These are phyloP conservation scores for Buddleja alternifolia DNA, from an alignment of 257 asterid genomes.

Conservation along the genomic window DNA sequence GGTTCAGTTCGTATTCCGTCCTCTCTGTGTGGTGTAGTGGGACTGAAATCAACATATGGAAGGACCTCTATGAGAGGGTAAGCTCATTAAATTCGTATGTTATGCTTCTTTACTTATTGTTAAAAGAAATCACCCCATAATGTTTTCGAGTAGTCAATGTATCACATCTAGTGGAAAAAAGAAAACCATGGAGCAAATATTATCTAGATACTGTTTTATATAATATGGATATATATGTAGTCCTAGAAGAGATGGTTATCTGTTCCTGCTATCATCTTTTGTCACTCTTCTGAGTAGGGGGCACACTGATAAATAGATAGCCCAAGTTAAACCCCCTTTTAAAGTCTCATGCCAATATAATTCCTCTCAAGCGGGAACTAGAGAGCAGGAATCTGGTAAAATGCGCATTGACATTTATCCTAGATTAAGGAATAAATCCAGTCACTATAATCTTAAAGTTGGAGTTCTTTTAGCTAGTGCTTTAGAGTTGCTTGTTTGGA, in stretches of 20 bases:
- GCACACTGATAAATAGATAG: background rate
- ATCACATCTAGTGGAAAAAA: conserved; percentile 11
- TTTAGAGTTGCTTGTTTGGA: background rate
- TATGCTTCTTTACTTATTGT: conserved; percentile 25
- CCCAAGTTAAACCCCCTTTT: conserved; percentile 2
- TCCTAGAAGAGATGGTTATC: conserved; percentile 19
- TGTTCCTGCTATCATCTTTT: background rate
- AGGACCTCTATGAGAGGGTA: conserved; percentile 90
- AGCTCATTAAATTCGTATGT: conserved; percentile 30
- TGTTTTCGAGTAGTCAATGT: background rate
- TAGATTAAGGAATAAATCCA: conserved; percentile 1
- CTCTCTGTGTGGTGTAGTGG: conserved; percentile 95
- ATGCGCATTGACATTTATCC: background rate
- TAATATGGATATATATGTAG: background rate
- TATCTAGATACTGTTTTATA: background rate
- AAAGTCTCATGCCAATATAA: conserved; percentile 13
- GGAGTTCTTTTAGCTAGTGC: conserved; percentile 4
- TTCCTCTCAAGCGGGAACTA: background rate
- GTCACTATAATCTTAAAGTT: background rate
- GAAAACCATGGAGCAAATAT: conserved; percentile 7
- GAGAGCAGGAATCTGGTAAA: conserved; percentile 9
- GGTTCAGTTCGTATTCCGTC: conserved; percentile 98
- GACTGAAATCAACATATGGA: conserved; percentile 89
- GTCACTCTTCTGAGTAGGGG: background rate
- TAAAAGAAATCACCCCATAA: conserved; percentile 16